Evolutionary conservation across 176 grass and related monocot species (phyloP), one percentile per base, ranked within the genome.

Genomic region (Bothriochloa decipiens): DNA sequence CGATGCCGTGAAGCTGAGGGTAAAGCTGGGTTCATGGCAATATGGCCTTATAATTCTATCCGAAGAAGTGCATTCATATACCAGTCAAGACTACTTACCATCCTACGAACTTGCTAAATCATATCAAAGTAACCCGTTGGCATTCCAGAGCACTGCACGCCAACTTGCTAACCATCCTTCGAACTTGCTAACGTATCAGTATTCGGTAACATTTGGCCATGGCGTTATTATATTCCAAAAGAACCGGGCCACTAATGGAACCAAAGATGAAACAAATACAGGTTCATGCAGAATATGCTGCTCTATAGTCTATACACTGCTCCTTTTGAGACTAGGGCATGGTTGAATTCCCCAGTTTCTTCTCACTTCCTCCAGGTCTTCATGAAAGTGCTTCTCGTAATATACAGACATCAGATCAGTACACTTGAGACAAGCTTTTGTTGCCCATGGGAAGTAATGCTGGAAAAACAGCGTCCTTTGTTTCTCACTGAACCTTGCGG

Each of bases 351-450:
- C 89, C 93, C 93, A 99, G 68, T 86, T 92, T 67, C 81, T 94
- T 65, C 93, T 84, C 77, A 96, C 74, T 69, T 93, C 81, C 75
- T 89, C 89, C 10, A 99, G 80, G 79, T 94, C 86, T 64, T 99
- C 96, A 67, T 91, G 81, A 41, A 99, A 99, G 46, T 96, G 96
- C 58, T 99, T 96, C 81, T 98, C 96, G 22, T 94, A 99, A 81
- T 99, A 99, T 23, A 99, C 62, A 42, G 87, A 94, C 89, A 99
- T 99, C 88, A 96, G 81, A 91, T 96, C 66, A 17, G 91, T 92
- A 46, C 76, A 90, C 36, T 70, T 86, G 22, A 93, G 43, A 71
- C 93, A 93, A 35, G 96, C 89, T 63, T 88, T 74, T 49, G 87
- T 65, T 8, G 93, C 93, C 93, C 96, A 96, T 35, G 93, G 93